A percentile compares a stretch with the other conserved stretches of the same genome.
Evolutionary conservation across 805 yeast genomes (phyloP).

Genomic region (Wickerhamiella azyma): DNA sequence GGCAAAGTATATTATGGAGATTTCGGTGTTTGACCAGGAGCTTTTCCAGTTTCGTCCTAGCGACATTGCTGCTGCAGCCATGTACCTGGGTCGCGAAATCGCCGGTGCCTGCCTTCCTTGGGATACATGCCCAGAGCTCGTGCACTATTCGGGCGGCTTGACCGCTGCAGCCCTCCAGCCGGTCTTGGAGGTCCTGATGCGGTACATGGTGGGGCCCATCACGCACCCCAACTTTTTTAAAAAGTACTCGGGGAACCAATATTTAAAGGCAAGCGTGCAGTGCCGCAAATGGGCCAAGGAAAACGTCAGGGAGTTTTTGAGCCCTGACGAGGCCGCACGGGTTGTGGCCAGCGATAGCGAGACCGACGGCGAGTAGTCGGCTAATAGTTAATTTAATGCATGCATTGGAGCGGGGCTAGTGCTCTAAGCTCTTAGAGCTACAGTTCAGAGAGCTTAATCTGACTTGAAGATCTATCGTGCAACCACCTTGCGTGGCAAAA

Average conservation of each 20-base stretch:
- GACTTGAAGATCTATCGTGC: too few relatives aligned
- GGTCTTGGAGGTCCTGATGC: slow-evolving; percentile 59
- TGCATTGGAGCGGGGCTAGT: too few relatives aligned
- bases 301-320: neutral
- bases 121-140: slow-evolving; percentile 57
- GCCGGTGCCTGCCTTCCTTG: slow-evolving; percentile 48
- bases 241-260: slow-evolving; percentile 80
- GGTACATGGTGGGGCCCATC: slow-evolving; percentile 56
- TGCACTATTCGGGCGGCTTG: slow-evolving; percentile 87
- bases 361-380: too few relatives aligned
- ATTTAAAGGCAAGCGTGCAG: slow-evolving; percentile 44
- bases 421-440: too few relatives aligned
- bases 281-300: slow-evolving; percentile 27
- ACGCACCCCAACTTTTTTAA: slow-evolving; percentile 86
- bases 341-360: too few relatives aligned
- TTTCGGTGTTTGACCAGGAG: slow-evolving; percentile 58
- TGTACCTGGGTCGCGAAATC: slow-evolving; percentile 68
- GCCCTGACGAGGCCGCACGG: neutral
- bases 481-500: too few relatives aligned
- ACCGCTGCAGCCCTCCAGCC: slow-evolving; percentile 58
- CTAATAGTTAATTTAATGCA: too few relatives aligned
- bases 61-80: slow-evolving; percentile 71
- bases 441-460: too few relatives aligned
- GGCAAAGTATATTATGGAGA: slow-evolving; percentile 73
- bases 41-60: slow-evolving; percentile 68